Evolutionary conservation across 73 alveolate species (phyloP), one percentile per base, ranked within the genome.

Genomic region (Paraurostyla sp.): DNA sequence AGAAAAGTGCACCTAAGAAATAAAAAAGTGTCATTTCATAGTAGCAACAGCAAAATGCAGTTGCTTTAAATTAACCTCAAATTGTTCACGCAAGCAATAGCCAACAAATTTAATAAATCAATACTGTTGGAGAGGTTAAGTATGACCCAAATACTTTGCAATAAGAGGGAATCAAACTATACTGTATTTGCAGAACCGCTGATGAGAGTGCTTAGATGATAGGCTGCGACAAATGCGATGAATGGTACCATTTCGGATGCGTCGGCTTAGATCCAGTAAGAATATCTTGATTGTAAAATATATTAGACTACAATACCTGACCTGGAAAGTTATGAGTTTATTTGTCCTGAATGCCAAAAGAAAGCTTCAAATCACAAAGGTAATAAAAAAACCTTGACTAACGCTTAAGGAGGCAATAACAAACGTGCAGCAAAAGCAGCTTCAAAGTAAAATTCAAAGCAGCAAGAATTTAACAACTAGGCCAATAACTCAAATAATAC

Each of bases 231-330:
- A 87, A 71, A 29, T 87, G 93, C 32, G 84, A 73, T 33, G 93
- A 87, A 46, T 87, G 93, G 93, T 87, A n/a, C 62, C 93, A 87
- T 42, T 52, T 76, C 35, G 83, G n/a, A 32, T 87, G 93, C 43
- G 89, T 87, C 42, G 89, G 89, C 42, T 20, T 87, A 3, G 93
- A 87, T 27, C 81, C 76, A 2, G 89, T 76, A 76, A 51, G 59
- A 38, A n/a, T 11, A 36, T 6, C 54, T 25, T 29, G 9, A 76
- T 49, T 6, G 3, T 59, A 20, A 11, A 9, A 4, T 40, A 3
- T 38, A 1, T 65, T 65, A 65, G 89, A 23, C 75, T 6, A 48
- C 78, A n/a, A 50, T 85, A 1, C 88, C 88, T 0, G 76, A 85
- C 49, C 18, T 85, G 40, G 93, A 85, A 11, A 62, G 62, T 6